Evolutionary conservation across 257 asterid genomes (phyloP).

Genomic region (Paulownia fortunei): DNA sequence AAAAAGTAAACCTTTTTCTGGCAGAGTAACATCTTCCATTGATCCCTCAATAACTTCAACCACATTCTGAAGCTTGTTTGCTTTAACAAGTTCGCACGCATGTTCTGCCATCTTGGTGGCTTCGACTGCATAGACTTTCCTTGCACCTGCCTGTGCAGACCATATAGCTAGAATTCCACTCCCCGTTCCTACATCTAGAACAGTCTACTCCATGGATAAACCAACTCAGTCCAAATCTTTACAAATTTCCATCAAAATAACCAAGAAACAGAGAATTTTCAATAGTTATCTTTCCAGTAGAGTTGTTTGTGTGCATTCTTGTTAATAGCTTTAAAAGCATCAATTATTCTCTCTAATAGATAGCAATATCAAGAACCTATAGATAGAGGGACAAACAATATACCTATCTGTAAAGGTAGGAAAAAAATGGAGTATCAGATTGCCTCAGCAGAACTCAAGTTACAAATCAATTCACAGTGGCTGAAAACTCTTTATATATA

Average conservation of each 20-base stretch:
- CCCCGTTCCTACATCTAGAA: conserved; percentile 98
- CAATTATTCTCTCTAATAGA: neutral
- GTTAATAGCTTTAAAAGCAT: neutral
- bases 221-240: conserved; percentile 43
- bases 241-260: conserved; percentile 19
- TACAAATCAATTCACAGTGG: neutral
- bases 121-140: conserved; percentile 97
- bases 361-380: neutral
- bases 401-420: neutral
- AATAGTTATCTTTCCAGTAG: neutral
- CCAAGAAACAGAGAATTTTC: neutral
- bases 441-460: neutral
- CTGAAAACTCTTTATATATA: neutral
- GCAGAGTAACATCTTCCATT: conserved; percentile 85
- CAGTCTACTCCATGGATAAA: conserved; percentile 60
- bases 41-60: conserved; percentile 94
- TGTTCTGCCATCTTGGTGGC: conserved; percentile 98
- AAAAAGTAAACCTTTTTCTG: conserved; percentile 76
- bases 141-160: conserved; percentile 99
- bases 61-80: conserved; percentile 71
- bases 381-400: neutral
- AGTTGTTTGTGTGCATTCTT: neutral
- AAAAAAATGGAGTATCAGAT: neutral
- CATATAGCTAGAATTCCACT: conserved; percentile 98
- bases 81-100: conserved; percentile 75